These are phyloP conservation scores for Colletotrichum sp. DNA, from an alignment of 2,329 filamentous ascomycete species.

Conservation along the genomic window DNA sequence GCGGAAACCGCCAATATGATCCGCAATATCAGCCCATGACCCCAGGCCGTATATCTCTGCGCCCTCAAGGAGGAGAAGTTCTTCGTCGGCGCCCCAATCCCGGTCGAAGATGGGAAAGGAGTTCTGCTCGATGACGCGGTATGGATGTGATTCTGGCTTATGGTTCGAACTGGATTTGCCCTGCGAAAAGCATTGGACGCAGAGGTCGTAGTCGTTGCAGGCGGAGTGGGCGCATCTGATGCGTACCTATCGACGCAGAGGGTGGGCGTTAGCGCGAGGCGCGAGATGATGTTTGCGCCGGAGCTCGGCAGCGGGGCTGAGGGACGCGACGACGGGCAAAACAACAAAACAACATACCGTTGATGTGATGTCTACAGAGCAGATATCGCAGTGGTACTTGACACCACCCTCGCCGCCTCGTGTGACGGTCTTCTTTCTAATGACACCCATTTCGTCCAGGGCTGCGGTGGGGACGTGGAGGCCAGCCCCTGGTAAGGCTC, in stretches of 20 bases:
- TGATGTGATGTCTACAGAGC: conserved; percentile 94
- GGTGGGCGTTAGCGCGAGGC: conserved; percentile 20
- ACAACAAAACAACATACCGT: conserved; percentile 67
- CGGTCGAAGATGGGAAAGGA: conserved; percentile 95
- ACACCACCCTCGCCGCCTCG: conserved; percentile 86
- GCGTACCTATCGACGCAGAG: conserved; percentile 72
- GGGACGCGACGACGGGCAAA: not conserved
- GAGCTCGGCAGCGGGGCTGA: not conserved
- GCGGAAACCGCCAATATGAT: conserved; percentile 95
- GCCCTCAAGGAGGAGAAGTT: conserved; percentile 90
- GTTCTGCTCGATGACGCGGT: conserved; percentile 96
- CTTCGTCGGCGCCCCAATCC: conserved; percentile 97
- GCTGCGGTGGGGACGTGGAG: conserved; percentile 20
- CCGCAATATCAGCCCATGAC: conserved; percentile 97
- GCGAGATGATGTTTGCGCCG: conserved; percentile 1
- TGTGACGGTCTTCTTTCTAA: conserved; percentile 91
- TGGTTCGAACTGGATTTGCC: conserved; percentile 84
- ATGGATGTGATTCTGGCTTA: conserved; percentile 85
- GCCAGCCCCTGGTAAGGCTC: conserved; percentile 19
- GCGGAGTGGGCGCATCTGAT: conserved; percentile 85
- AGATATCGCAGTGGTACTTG: conserved; percentile 98
- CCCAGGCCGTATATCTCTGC: conserved; percentile 95
- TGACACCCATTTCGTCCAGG: conserved; percentile 77
- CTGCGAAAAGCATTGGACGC: conserved; percentile 90
- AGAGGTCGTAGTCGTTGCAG: conserved; percentile 96